Base-by-base conservation (phyloP, 176 grass and related monocot species). In the Eleusine coracana region DNA sequence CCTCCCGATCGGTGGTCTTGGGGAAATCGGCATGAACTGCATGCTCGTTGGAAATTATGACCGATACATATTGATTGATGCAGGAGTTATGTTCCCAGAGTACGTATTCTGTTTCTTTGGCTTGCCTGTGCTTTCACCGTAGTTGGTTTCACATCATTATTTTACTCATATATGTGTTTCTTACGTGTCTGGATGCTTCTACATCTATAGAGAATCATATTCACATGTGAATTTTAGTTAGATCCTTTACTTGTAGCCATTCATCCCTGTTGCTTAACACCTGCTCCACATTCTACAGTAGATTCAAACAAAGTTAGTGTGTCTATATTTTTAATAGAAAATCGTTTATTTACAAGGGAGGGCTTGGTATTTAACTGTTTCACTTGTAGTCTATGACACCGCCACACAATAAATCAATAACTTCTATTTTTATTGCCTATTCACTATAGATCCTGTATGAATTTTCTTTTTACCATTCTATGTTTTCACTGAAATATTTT, bases 1-100 rank as follows among this genome's bases (percentile, higher is more conserved):
- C 38, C 93, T 99, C 52, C 96, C 96, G 36, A 99, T 99, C 36
- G 96, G 96, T 6, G 96, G 96, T 59, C 89, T 99, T 64, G 96
- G 96, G 39, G 96, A 99, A 87, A 99, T 99, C 20, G 96, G 96
- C 56, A 96, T 99, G 96, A 99, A 96, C 62, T 99, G 96, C 85
- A 99, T 99, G 96, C 96, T 99, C 4, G 89, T 99, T 60, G 96
- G 96, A 52, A 92, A 99, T 61, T 99, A 90, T 55, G 96, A 99
- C 52, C 91, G 93, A 66, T 99, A 99, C 83, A 99, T 99, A 51
- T 83, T 99, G 85, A 94, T 99, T 62, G 96, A 99, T 84, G 96
- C 96, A 46, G 96, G 96, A 7, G 77, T 99, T 69, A 99, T 99
- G 96, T 99, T 99, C 76, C 96, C 96, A 70, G 96, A 99, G 96